These are phyloP conservation scores for Tremellales sp. DNA, from an alignment of 1,284 basidiomycete genomes.

Conservation along the genomic window DNA sequence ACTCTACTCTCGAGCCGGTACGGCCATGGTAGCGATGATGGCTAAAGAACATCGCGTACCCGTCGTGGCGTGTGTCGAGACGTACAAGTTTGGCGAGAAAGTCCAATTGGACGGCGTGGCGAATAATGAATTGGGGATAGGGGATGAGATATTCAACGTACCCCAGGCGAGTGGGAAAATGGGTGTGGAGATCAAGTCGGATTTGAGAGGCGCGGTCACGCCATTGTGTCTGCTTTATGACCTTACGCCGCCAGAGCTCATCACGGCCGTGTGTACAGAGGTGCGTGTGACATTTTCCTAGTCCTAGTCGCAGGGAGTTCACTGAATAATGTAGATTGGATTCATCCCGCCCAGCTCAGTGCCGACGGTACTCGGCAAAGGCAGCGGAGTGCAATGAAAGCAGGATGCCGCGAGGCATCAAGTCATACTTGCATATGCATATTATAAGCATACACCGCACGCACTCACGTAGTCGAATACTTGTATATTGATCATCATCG, in stretches of 20 bases:
- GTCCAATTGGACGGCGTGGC: conserved; percentile 92
- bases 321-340: conserved; percentile 50
- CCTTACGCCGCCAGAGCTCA: conserved; percentile 78
- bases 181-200: conserved; percentile 5
- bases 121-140: conserved; percentile 85
- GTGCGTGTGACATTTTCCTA: conserved; percentile 49
- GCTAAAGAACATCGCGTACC: conserved; percentile 84
- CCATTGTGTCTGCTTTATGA: conserved; percentile 84
- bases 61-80: conserved; percentile 95
- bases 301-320: not conserved
- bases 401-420: too few species aligned
- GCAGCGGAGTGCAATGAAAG: too few species aligned
- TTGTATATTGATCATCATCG: not conserved
- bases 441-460: too few species aligned
- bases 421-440: too few species aligned
- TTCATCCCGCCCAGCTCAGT: conserved; percentile 72
- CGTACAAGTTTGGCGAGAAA: conserved; percentile 94
- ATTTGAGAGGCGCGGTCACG: conserved; percentile 53
- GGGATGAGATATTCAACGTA: conserved; percentile 18
- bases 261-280: conserved; percentile 95
- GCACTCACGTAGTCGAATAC: too few species aligned
- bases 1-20: conserved; percentile 90
- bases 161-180: conserved; percentile 29
- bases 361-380: conserved; percentile 49
- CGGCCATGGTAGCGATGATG: conserved; percentile 94